These are phyloP conservation scores for Yamadazyma jaroonii DNA, from an alignment of 1,139 yeast genomes.

Conservation along the genomic window DNA sequence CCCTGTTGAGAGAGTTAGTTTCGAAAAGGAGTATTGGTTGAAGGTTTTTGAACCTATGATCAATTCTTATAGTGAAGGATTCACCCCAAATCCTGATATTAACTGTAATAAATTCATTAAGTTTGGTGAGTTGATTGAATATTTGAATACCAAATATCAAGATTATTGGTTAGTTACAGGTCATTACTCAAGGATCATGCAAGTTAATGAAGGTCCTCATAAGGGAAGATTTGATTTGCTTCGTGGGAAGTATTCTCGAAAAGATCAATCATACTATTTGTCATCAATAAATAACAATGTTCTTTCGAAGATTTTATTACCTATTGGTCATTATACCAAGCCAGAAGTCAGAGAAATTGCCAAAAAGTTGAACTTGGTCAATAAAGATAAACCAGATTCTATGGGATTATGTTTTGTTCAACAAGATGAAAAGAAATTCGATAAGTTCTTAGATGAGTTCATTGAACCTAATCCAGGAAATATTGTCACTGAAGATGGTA, in stretches of 20 bases:
- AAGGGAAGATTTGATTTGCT: slow-evolving; percentile 46
- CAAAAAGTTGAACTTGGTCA: slow-evolving; percentile 45
- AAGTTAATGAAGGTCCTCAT: slow-evolving; percentile 14
- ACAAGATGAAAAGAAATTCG: slow-evolving; percentile 67
- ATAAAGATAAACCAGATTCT: slow-evolving; percentile 83
- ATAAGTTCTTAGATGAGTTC: slow-evolving; percentile 73
- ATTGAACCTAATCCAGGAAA: slow-evolving; percentile 72
- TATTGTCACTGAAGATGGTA: slow-evolving; percentile 70
- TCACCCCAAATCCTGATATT: slow-evolving; percentile 94
- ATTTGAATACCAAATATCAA: slow-evolving; percentile 38
- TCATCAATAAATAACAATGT: slow-evolving; percentile 57
- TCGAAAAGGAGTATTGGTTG: slow-evolving; percentile 89
- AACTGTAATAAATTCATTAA: slow-evolving; percentile 83
- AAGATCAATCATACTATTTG: slow-evolving; percentile 91
- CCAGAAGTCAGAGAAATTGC: slow-evolving; percentile 75
- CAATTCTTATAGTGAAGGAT: slow-evolving; percentile 61
- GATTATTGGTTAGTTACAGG: slow-evolving; percentile 92
- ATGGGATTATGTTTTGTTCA: slow-evolving; percentile 94
- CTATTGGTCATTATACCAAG: slow-evolving; percentile 75
- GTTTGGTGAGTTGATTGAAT: slow-evolving; percentile 72
- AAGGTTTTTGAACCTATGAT: slow-evolving; percentile 94
- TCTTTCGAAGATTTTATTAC: slow-evolving; percentile 59
- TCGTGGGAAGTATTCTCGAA: slow-evolving; percentile 56
- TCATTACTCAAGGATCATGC: slow-evolving; percentile 73
- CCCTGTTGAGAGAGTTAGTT: slow-evolving; percentile 73